Evolutionary conservation across 768 basidiomycete genomes (phyloP), one percentile per base, ranked within the genome.

Genomic region (Lentinus brumalis): DNA sequence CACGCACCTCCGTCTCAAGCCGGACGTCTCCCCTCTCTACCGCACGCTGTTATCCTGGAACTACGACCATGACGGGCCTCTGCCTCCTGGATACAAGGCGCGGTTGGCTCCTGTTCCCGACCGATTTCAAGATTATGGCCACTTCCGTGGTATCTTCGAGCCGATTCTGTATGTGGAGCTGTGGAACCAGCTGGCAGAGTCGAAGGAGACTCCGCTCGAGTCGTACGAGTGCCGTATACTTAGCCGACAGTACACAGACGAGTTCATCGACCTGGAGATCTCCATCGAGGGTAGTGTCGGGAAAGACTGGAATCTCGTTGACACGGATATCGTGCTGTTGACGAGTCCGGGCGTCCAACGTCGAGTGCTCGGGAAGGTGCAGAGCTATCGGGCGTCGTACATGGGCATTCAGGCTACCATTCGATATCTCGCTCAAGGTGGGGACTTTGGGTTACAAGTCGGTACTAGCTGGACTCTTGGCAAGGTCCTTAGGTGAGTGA

Each of bases 111-210:
- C 73, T 16, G 80, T 97, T 8, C 91, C 92, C 0, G 82, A 86
- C 56, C 76, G 71, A 11, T 98, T 98, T 72, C 58, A 67, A 2
- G 81, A 84, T 53, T 83, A 87, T 59, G 71, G 77, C 1, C 83
- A 92, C 18, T 98, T 96, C 73, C 81, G 83, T 44, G 76, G 76
- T 26, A 79, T 89, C 47, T 94, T 97, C 71, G 86, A 93, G 70
- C 95, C 96, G 2, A 80, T 98, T 15, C 76, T 98, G 30, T 75
- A 95, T 18, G 77, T 92, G 59, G 97, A 99, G 74, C 87, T 92
- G 63, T 98, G 97, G 96, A 85, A 89, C 31, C 93, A 96, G 70
- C 82, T 96, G 26, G 69, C 80, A 8, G 86, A 92, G 64, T 86
- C 92, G 5, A 93, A 92, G 70, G 87, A 91, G 53, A 87, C 89